Evolutionary conservation across 163 green algal genomes (phyloP).

Genomic region (Coccomyxa subellipsoidea): DNA sequence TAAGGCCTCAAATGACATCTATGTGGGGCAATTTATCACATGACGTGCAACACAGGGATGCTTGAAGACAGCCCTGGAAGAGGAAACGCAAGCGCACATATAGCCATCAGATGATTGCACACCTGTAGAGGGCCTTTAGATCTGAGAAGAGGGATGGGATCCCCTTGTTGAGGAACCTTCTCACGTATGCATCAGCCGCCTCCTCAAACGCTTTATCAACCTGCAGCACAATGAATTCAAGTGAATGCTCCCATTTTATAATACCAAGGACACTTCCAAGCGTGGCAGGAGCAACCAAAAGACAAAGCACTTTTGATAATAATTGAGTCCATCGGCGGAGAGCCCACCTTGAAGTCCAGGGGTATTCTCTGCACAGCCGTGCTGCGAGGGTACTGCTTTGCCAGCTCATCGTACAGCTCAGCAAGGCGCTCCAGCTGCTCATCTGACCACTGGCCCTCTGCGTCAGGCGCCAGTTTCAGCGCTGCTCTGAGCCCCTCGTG

Average conservation of each 20-base stretch:
- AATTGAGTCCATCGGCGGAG: not conserved
- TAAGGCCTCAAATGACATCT: too few relatives aligned
- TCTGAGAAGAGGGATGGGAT: slow-evolving; percentile 93
- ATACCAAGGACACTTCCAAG: not conserved
- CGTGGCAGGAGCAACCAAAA: too few relatives aligned
- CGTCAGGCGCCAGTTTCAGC: slow-evolving; percentile 17
- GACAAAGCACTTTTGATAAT: too few relatives aligned
- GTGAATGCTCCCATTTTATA: not conserved
- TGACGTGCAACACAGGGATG: too few relatives aligned
- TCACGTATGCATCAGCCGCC: slow-evolving; percentile 70
- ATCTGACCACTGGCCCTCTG: slow-evolving; percentile 7
- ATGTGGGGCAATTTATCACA: too few relatives aligned
- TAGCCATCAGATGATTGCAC: too few relatives aligned
- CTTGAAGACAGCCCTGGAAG: too few relatives aligned
- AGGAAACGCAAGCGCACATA: too few relatives aligned
- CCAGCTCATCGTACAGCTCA: slow-evolving; percentile 75
- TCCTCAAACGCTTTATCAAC: slow-evolving; percentile 68
- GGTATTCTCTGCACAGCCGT: slow-evolving; percentile 69
- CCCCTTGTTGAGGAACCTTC: slow-evolving; percentile 71
- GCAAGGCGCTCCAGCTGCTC: slow-evolving; percentile 35
- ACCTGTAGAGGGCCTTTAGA: slow-evolving; percentile 68
- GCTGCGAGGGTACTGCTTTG: slow-evolving; percentile 57
- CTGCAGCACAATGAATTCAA: slow-evolving; percentile 29
- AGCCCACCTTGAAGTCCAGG: slow-evolving; percentile 80
- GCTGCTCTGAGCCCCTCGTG: slow-evolving; percentile 70